Evolutionary conservation across 176 grass and related monocot species (phyloP), one percentile per base, ranked within the genome.

Genomic region (Ananas comosus): DNA sequence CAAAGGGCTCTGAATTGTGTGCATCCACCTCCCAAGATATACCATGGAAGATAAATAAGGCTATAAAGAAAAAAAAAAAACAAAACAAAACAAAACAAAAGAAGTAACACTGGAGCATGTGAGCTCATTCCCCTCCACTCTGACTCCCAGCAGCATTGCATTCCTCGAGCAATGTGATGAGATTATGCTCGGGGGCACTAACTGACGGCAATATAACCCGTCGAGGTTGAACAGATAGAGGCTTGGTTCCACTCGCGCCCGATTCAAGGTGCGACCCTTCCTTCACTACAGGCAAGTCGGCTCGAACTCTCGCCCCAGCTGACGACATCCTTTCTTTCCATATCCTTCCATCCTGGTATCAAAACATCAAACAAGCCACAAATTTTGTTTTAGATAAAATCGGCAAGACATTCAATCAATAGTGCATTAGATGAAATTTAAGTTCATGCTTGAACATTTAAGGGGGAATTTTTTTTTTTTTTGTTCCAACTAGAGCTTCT

Each of bases 261-360:
- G 93, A 58, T 27, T 96, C 83, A 9, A 92, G 81, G 23, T 80
- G 83, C 1, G 79, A 85, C 12, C 77, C 89, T 88, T 99, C 89
- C 81, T 85, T 83, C 65, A 99, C 87, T 0, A 99, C 84, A 0
- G 84, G 84, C 68, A 99, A 66, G 63, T 99, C 89, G 0, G 83
- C 76, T 74, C 77, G 89, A 53, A 73, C 59, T 63, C 80, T 87
- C 2, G 71, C 28, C 48, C 89, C 73, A 13, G 28, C 79, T 54
- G 88, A 85, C 73, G 86, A 80, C 79, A 90, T 85, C 63, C 87
- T 89, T 56, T 92, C 93, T 74, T 92, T 91, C 93, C 93, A 92
- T 79, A 83, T 76, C 53, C 81, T 90, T 52, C 86, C 93, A 81
- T 97, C 93, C 93, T 97, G 74, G 50, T 25, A 87, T 74, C 17